phyloP scores from a whole-genome alignment of 1,284 basidiomycete species.

The Vanrija humicola region DNA sequence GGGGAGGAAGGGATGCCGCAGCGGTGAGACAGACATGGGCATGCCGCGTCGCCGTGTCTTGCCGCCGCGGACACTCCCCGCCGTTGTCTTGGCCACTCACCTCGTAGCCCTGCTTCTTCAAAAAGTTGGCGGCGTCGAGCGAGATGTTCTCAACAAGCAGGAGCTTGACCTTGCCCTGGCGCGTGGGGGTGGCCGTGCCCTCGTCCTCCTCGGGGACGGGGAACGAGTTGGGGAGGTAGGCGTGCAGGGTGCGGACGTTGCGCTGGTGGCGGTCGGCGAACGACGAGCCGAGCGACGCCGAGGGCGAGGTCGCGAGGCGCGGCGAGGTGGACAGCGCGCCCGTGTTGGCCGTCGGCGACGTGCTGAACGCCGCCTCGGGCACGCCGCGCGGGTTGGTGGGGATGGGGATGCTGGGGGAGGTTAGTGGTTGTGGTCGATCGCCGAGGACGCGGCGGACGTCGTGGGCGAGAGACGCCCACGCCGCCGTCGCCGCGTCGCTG shows the following conservation, averaged over 20 bases:
- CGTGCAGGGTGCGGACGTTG: conserved; percentile 40
- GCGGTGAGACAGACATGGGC: no score
- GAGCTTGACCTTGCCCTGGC: conserved; percentile 50
- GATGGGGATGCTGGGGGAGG: conserved; percentile 43
- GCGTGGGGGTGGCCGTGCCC: conserved; percentile 20
- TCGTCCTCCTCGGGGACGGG: conserved; percentile 29
- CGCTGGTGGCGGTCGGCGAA: neutral
- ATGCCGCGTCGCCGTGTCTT: no score
- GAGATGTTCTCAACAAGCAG: conserved; percentile 95
- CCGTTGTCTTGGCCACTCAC: conserved; percentile 10
- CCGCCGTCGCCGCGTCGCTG: neutral
- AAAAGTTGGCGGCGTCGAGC: conserved; percentile 76
- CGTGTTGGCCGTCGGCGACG: conserved; percentile 24
- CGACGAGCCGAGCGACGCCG: conserved; percentile 12
- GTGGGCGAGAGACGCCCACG: neutral
- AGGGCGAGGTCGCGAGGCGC: conserved; percentile 24
- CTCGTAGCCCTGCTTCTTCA: conserved; percentile 76
- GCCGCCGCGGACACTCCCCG: no score
- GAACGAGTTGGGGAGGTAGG: conserved; percentile 46
- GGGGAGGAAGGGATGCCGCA: no score
- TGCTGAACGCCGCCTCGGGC: conserved; percentile 27
- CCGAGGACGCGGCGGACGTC: neutral
- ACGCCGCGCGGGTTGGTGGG: conserved; percentile 46
- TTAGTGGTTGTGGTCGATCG: conserved; percentile 31
- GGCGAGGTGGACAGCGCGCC: conserved; percentile 13